Percentiles rank a stretch among this genome's conserved stretches.
These are phyloP conservation scores for Scleromitrula shiraiana DNA, from an alignment of 2,329 filamentous ascomycete genomes.

Conservation along the genomic window DNA sequence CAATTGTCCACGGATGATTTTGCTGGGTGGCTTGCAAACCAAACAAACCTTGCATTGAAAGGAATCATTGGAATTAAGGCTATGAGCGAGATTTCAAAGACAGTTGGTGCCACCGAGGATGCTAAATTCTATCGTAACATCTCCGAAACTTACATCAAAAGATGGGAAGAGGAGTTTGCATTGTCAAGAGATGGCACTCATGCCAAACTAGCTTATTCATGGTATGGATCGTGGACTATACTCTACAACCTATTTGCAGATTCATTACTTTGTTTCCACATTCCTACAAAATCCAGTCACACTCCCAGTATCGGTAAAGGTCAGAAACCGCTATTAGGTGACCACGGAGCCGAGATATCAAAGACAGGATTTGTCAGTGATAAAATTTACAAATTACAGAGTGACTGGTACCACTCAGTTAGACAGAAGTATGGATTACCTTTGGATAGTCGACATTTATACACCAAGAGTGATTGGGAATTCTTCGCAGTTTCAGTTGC, in stretches of 20 bases:
- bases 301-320: constrained; percentile 12
- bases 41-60: constrained; percentile 67
- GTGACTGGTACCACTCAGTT: constrained; percentile 70
- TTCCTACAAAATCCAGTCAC: constrained; percentile 28
- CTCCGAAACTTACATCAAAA: constrained; percentile 53
- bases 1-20: constrained; percentile 66
- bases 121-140: constrained; percentile 51
- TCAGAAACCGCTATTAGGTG: constrained; percentile 25
- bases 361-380: constrained; percentile 59
- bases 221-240: constrained; percentile 68
- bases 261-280: constrained; percentile 71
- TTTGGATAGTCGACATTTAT: constrained; percentile 72
- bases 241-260: constrained; percentile 66
- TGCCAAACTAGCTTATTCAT: constrained; percentile 64
- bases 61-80: constrained; percentile 73
- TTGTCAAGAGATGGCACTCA: constrained; percentile 58
- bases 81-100: constrained; percentile 58
- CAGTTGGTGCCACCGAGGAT: constrained; percentile 49
- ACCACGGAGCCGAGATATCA: constrained; percentile 11
- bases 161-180: constrained; percentile 54
- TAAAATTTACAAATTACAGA: constrained; percentile 70
- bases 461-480: constrained; percentile 87
- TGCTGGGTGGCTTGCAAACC: constrained; percentile 59
- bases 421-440: constrained; percentile 77
- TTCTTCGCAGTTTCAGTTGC: constrained; percentile 80